phyloP scores from a whole-genome alignment of 1,139 yeast species.

The Lodderomyces elongisporus region DNA sequence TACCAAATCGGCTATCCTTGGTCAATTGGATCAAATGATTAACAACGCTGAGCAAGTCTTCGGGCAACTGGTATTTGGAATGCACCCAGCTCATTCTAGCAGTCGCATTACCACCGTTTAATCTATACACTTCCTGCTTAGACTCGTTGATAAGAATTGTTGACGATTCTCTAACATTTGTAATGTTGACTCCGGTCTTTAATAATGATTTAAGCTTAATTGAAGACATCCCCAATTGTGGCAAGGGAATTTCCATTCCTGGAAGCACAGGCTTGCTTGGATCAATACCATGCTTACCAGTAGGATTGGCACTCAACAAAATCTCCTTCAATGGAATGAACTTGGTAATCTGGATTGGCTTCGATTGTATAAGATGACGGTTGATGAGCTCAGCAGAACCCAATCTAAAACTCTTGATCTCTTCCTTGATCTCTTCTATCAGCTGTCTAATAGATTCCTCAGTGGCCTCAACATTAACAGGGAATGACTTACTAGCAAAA shows the following conservation, averaged over 20 bases:
- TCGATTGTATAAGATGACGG: conserved; percentile 72
- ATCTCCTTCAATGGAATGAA: conserved; percentile 65
- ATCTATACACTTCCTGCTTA: conserved; percentile 55
- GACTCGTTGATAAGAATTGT: conserved; percentile 47
- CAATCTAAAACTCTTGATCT: conserved; percentile 57
- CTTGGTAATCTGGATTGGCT: conserved; percentile 67
- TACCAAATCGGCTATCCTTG: conserved; percentile 65
- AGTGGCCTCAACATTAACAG: conserved; percentile 35
- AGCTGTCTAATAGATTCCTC: conserved; percentile 33
- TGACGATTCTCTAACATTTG: conserved; percentile 72
- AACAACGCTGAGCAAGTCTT: conserved; percentile 44
- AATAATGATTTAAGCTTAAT: conserved; percentile 59
- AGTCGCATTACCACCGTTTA: conserved; percentile 71
- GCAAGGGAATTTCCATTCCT: conserved; percentile 69
- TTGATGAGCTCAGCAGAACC: conserved; percentile 81
- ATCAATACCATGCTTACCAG: conserved; percentile 62
- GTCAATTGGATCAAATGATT: conserved; percentile 52
- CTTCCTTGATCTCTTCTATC: conserved; percentile 41
- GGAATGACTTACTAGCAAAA: conserved; percentile 57
- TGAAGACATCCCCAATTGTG: conserved; percentile 63
- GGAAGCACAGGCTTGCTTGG: conserved; percentile 64
- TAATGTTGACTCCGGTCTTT: conserved; percentile 45
- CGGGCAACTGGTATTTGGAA: conserved; percentile 56
- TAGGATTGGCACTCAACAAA: conserved; percentile 55
- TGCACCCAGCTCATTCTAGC: conserved; percentile 83